A percentile compares a stretch with the other conserved stretches of the same genome.
Evolutionary conservation across 371 early-diverging fungal species (phyloP).

Genomic region (Mortierella sp.): DNA sequence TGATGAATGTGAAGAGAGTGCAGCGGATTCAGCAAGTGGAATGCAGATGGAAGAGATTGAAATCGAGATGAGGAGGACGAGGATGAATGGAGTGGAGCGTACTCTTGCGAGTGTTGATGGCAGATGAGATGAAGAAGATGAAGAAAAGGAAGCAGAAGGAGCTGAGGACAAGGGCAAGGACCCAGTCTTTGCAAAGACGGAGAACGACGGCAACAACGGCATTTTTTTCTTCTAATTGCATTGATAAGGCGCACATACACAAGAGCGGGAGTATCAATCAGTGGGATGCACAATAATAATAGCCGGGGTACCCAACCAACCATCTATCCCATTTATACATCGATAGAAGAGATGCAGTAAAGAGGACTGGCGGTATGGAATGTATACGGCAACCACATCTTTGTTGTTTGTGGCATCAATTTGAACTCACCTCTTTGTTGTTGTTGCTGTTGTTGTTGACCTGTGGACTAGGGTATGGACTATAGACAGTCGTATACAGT

Average conservation of each 20-base stretch:
- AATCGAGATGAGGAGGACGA: slow-evolving; percentile 18
- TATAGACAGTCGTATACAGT: too few species aligned
- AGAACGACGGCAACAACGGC: slow-evolving; percentile 6
- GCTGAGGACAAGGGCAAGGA: slow-evolving; percentile 4
- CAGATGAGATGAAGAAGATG: slow-evolving; percentile 1
- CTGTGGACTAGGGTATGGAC: background rate
- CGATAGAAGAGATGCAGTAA: background rate
- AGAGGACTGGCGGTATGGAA: background rate
- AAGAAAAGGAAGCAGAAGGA: slow-evolving; percentile 4
- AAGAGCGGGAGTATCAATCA: too few species aligned
- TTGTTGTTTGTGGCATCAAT: background rate
- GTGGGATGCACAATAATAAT: too few species aligned
- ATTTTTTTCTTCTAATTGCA: background rate
- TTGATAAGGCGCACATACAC: too few species aligned
- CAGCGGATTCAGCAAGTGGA: slow-evolving; percentile 12
- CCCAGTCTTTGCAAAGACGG: slow-evolving; percentile 12
- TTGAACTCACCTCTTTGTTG: background rate
- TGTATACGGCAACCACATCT: background rate
- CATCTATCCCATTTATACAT: too few species aligned
- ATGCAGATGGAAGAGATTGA: slow-evolving; percentile 15
- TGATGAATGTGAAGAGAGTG: background rate
- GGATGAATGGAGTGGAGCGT: background rate
- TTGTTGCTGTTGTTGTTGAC: background rate
- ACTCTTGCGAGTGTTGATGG: background rate
- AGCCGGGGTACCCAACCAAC: too few species aligned